Evolutionary conservation across 441 rosid species (phyloP).

Genomic region (Populus hybrid): DNA sequence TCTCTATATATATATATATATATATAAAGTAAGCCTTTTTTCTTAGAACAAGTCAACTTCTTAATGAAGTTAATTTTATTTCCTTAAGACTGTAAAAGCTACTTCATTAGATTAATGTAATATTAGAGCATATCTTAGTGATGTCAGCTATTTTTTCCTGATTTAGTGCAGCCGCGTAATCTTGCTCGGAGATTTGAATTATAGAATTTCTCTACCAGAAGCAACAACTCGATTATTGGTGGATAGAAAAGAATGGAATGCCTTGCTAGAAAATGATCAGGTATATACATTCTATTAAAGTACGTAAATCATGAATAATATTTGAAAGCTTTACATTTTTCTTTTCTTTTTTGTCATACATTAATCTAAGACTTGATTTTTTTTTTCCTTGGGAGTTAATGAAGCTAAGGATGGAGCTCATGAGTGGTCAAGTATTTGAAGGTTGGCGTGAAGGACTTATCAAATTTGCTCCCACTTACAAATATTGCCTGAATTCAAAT

Average conservation of each 20-base stretch:
- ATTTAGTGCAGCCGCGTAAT: slow-evolving; percentile 55
- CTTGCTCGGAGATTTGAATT: slow-evolving; percentile 86
- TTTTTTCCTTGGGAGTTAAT: not conserved
- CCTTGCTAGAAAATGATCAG: slow-evolving; percentile 71
- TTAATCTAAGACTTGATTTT: not conserved
- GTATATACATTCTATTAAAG: slow-evolving; percentile 26
- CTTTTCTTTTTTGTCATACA: not conserved
- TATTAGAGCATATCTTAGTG: slow-evolving; percentile 11
- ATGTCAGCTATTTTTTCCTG: slow-evolving; percentile 24
- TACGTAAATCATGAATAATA: not conserved
- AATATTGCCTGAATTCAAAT: slow-evolving; percentile 69
- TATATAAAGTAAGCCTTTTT: not conserved
- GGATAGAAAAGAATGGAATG: slow-evolving; percentile 55
- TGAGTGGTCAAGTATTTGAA: slow-evolving; percentile 50
- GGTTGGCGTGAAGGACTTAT: slow-evolving; percentile 84
- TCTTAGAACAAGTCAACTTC: slow-evolving; percentile 9
- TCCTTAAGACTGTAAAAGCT: not conserved
- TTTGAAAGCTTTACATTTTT: not conserved
- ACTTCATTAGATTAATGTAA: not conserved
- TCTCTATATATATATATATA: not conserved
- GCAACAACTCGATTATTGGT: slow-evolving; percentile 54
- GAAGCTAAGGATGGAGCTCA: slow-evolving; percentile 68
- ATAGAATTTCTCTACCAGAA: slow-evolving; percentile 78
- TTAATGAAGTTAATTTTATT: not conserved
- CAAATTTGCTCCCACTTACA: slow-evolving; percentile 86